Evolutionary conservation across 2,329 filamentous ascomycete genomes (phyloP).

Genomic region (Graphiopsis chlorocephala): DNA sequence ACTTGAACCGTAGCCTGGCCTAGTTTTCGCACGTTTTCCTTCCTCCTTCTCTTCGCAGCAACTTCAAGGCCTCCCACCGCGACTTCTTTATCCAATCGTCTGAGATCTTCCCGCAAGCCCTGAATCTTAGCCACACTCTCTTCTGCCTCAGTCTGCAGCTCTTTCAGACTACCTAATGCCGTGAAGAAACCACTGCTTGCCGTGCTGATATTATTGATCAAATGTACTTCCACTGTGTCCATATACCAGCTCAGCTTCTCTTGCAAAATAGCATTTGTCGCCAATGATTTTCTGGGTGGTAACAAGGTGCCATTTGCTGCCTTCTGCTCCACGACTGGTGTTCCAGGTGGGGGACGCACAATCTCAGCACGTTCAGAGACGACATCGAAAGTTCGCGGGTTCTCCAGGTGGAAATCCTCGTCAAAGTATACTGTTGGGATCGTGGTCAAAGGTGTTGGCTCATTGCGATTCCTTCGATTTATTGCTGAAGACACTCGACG

Average conservation of each 20-base stretch:
- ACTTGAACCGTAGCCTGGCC: conserved; percentile 82
- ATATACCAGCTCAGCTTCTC: conserved; percentile 99
- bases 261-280: conserved; percentile 94
- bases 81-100: conserved; percentile 80
- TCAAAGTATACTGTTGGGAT: conserved; percentile 95
- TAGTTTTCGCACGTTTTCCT: conserved; percentile 80
- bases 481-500: conserved; percentile 51
- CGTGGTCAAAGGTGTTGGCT: conserved; percentile 81
- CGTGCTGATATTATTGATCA: conserved; percentile 93
- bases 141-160: conserved; percentile 86
- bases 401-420: conserved; percentile 90
- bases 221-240: conserved; percentile 96
- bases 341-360: conserved; percentile 64
- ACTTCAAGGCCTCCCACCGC: conserved; percentile 81
- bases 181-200: conserved; percentile 97
- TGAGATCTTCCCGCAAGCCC: conserved; percentile 72
- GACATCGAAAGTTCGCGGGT: conserved; percentile 92
- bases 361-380: conserved; percentile 96
- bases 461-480: conserved; percentile 61
- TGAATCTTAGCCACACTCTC: conserved; percentile 89
- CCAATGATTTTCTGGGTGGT: conserved; percentile 72
- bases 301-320: conserved; percentile 56
- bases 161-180: conserved; percentile 82
- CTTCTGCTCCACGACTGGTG: conserved; percentile 42
- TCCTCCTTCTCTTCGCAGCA: conserved; percentile 74